phyloP scores from a whole-genome alignment of 2,329 filamentous ascomycete genomes.

The Apiospora koreana region DNA sequence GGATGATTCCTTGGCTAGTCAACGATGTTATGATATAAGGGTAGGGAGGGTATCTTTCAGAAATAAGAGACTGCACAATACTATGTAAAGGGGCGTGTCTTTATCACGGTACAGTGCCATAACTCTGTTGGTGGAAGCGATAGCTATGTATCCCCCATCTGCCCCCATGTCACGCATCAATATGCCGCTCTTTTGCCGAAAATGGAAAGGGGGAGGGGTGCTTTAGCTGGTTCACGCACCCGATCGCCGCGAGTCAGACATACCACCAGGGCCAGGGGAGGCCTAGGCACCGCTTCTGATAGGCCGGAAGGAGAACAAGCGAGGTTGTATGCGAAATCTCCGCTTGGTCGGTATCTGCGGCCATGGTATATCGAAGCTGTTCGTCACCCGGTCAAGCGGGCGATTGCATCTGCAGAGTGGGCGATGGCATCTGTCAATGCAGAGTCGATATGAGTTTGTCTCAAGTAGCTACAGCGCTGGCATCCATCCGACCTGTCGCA shows the following conservation, averaged over 20 bases:
- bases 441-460: background rate
- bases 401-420: background rate
- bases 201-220: background rate
- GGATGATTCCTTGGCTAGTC: background rate
- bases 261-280: background rate
- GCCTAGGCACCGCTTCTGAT: background rate
- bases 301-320: background rate
- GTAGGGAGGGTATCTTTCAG: background rate
- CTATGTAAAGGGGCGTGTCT: background rate
- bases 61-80: background rate
- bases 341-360: background rate
- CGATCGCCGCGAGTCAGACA: background rate
- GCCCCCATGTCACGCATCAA: background rate
- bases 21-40: background rate
- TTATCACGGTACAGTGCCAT: background rate
- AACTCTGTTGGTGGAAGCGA: background rate
- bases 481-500: background rate
- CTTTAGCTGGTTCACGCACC: background rate
- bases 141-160: background rate
- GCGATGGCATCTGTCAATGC: constrained; percentile 6
- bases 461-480: background rate
- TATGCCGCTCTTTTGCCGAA: background rate
- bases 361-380: background rate
- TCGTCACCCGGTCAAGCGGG: background rate
- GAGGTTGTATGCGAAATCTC: background rate